Evolutionary conservation across 805 yeast species (phyloP), one percentile per base, ranked within the genome.

Genomic region (Zygosaccharomyces bailii): DNA sequence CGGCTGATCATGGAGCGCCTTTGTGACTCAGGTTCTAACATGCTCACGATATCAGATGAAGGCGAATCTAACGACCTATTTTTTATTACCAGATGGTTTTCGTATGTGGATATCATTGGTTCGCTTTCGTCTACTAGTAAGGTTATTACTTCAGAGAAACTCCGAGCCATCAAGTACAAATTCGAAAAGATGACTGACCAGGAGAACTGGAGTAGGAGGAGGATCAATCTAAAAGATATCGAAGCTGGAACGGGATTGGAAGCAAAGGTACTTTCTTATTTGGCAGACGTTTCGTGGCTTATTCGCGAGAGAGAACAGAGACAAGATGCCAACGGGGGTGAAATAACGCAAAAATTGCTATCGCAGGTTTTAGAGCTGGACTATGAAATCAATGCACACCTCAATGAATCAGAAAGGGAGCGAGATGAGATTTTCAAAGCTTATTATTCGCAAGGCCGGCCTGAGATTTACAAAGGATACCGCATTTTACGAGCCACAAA

Each of bases 231-330:
- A 30, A 60, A 61, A 25, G 79, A 77, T 51, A 76, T 83, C 40
- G 88, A 83, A 57, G 76, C 74, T 45, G 67, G 82, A 39, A 66
- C 77, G 40, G 93, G 93, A 1, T 76, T 86, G 56, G 89, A 85
- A 51, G 68, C 80, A 9, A 71, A 70, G 48, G 71, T 84, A 45
- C 65, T 85, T 16, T 82, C 85, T 0, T 70, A 74, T 24, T 77
- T 78, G 49, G 72, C 82, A 16, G 73, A 77, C 34, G 71, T 82
- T 7, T 62, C 72, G 9, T 54, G 60, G 37, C 49, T 78, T 35
- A 70, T 75, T 18, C 63, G 71, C 38, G 52, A 61, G 38, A 46
- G 59, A 14, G 49, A 60, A 49, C 16, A 30, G n/a, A 14, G 52
- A 39, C 43, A 43, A n/a, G 53, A 45, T 24, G 3, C 32, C 33